A percentile compares a stretch with the other conserved stretches of the same genome.
Conservation (phyloP, 306 rosid species). For the Vicia faba region DNA sequence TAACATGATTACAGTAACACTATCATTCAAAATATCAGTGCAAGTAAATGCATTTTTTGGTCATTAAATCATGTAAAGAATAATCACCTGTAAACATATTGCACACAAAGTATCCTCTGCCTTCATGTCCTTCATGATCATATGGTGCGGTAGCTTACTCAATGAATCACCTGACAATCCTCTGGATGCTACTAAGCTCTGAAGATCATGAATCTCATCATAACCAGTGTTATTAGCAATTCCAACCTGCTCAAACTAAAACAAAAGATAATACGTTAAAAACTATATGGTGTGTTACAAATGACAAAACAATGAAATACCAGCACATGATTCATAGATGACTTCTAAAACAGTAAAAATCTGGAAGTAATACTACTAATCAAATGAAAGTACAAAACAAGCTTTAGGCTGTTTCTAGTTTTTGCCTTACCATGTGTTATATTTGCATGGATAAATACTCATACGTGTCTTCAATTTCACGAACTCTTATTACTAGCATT, state of each 20-base stretch:
- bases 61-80: conserved; percentile 18
- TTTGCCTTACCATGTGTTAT: conserved; percentile 3
- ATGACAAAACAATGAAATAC: background rate
- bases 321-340: background rate
- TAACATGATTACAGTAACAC: conserved; percentile 8
- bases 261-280: conserved; percentile 15
- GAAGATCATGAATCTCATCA: conserved; percentile 54
- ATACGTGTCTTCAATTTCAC: background rate
- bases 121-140: conserved; percentile 50
- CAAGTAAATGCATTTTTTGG: background rate
- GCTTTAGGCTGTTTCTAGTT: conserved; percentile 3
- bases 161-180: conserved; percentile 66
- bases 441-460: conserved; percentile 15
- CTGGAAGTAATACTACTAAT: conserved; percentile 6
- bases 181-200: conserved; percentile 50
- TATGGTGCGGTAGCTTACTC: conserved; percentile 62
- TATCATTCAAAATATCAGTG: background rate
- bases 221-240: conserved; percentile 40
- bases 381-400: conserved; percentile 19
- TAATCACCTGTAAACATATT: conserved; percentile 76
- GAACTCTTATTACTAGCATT: background rate
- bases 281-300: conserved; percentile 4
- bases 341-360: conserved; percentile 20
- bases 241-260: conserved; percentile 56
- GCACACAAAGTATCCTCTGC: conserved; percentile 56